These are phyloP conservation scores for Phytopythium sindhum DNA, from an alignment of 352 stramenopile species.

Conservation along the genomic window DNA sequence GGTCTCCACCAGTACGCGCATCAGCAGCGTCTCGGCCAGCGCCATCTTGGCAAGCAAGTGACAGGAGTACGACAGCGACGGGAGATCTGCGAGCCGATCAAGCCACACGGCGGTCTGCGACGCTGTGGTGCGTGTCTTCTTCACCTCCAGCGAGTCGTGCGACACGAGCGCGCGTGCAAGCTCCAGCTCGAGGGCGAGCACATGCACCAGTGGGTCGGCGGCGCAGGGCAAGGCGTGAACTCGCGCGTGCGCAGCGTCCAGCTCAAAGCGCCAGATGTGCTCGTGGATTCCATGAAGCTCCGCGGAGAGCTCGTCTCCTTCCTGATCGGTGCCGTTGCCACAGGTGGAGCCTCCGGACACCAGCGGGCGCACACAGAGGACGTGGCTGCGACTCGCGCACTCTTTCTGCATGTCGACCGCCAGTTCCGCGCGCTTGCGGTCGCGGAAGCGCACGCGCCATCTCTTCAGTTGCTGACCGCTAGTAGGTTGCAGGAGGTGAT, in stretches of 20 bases:
- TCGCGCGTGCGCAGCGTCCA: constrained; percentile 13
- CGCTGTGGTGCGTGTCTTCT: constrained; percentile 16
- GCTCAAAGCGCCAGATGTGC: constrained; percentile 29
- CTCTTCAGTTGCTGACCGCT: background rate
- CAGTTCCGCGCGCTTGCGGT: constrained; percentile 31
- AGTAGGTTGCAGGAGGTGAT: background rate
- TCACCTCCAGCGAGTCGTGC: constrained; percentile 26
- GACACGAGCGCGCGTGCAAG: constrained; percentile 32
- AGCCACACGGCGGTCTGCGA: constrained; percentile 26
- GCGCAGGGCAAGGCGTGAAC: constrained; percentile 10
- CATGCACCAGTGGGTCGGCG: constrained; percentile 21
- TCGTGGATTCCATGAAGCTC: constrained; percentile 18
- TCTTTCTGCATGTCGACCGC: constrained; percentile 32
- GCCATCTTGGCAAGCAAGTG: constrained; percentile 16
- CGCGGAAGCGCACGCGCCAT: constrained; percentile 19
- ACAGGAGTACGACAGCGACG: constrained; percentile 27
- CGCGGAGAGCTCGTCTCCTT: constrained; percentile 9
- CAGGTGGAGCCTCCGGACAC: background rate
- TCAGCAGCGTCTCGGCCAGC: constrained; percentile 29
- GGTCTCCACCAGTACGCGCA: constrained; percentile 17
- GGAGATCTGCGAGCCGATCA: constrained; percentile 22
- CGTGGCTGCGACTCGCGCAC: too few species aligned
- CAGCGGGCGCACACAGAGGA: constrained; percentile 1
- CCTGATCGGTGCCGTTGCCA: background rate
- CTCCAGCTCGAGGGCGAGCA: constrained; percentile 29